Evolutionary conservation across 2,329 filamentous ascomycete species (phyloP), one percentile per base, ranked within the genome.

Genomic region (Cladophialophora immunda): DNA sequence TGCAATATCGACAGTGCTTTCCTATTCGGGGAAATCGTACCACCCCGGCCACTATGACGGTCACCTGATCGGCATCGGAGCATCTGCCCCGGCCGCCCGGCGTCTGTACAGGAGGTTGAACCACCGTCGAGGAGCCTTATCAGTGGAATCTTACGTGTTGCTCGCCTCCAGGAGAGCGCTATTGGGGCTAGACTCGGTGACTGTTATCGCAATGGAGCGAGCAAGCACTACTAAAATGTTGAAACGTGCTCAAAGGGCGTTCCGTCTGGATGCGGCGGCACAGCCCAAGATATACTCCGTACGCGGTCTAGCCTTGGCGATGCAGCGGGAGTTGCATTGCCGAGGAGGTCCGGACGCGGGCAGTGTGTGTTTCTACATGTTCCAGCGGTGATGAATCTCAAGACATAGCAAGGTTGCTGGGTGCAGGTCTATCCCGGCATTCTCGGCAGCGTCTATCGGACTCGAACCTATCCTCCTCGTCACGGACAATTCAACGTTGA

Each of bases 121-220:
- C 38, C 17, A 6, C n/a, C n/a, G n/a, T n/a, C n/a, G n/a, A n/a
- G n/a, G n/a, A 25, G 19, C 45, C 45, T 47, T 47, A 47, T 47
- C 45, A 47, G 45, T 25, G 8, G 45, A 6, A 47, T 47, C 45
- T 47, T 47, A 47, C 45, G 45, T 47, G 45, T 47, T 47, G 45
- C 25, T 47, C 45, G 45, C 45, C 45, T 47, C 45, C 9, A 22
- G 2, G 3, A 19, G 9, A 47, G 45, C 45, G 45, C 45, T 47
- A 47, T 22, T 5, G 19, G 45, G 45, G 9, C 45, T 47, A 25
- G 19, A 47, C 45, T 19, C 19, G 45, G 3, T 47, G 45, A 13
- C 15, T 47, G 45, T 47, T 47, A 47, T 47, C 45, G 36, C 36
- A 15, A 41, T n/a, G n/a, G n/a, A n/a, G n/a, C n/a, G n/a, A n/a